Evolutionary conservation across 116 monocot genomes (phyloP).

Genomic region (Phalaenopsis hybrid): DNA sequence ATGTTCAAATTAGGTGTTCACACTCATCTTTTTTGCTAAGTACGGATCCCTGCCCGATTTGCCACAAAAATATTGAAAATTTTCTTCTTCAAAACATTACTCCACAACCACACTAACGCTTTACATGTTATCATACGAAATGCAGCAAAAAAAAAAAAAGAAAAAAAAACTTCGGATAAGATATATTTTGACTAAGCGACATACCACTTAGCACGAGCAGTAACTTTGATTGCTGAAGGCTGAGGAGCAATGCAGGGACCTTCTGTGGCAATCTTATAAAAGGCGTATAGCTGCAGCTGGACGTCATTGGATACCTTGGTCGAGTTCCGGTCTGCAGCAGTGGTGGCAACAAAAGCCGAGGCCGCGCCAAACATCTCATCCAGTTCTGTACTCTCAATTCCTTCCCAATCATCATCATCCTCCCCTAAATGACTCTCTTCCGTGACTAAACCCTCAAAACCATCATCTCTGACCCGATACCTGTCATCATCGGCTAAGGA

Average conservation of each 20-base stretch:
- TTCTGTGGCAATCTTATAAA: slow-evolving; percentile 96
- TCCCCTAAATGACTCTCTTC: slow-evolving; percentile 11
- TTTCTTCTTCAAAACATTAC: background rate
- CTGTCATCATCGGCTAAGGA: slow-evolving; percentile 1
- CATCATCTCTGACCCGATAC: background rate
- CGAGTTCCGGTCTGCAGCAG: slow-evolving; percentile 54
- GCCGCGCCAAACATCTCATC: slow-evolving; percentile 92
- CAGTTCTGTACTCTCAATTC: slow-evolving; percentile 87
- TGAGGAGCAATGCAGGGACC: slow-evolving; percentile 85
- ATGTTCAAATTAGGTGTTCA: background rate
- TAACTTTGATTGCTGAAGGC: slow-evolving; percentile 69
- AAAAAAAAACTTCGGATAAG: background rate
- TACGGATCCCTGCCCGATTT: background rate
- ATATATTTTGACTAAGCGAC: background rate
- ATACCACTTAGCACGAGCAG: slow-evolving; percentile 95
- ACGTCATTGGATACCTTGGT: slow-evolving; percentile 58
- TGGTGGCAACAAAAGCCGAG: slow-evolving; percentile 77
- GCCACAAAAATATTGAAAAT: background rate
- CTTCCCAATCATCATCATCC: slow-evolving; percentile 86
- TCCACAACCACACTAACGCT: background rate
- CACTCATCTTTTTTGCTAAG: background rate
- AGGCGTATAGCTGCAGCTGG: slow-evolving; percentile 86
- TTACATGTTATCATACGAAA: background rate
- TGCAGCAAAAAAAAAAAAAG: background rate
- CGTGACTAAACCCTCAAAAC: background rate